These are phyloP conservation scores for Trichoderma erinaceum DNA, from an alignment of 495 filamentous ascomycete genomes.

Conservation along the genomic window DNA sequence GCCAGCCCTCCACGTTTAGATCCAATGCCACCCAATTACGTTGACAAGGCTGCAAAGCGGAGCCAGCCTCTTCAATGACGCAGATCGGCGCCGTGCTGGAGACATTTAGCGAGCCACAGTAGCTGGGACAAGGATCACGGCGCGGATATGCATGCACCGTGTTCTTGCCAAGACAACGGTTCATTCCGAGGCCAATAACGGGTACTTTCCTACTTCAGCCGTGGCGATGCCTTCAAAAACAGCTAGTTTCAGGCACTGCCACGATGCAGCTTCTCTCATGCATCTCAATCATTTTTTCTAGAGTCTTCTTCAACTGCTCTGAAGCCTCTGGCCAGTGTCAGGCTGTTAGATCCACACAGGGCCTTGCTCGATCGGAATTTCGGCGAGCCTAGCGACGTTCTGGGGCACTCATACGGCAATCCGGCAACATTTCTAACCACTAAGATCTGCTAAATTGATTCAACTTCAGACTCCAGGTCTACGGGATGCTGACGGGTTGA, in stretches of 20 bases:
- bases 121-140: no score
- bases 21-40: no score
- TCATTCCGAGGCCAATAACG: not conserved
- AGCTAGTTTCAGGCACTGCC: not conserved
- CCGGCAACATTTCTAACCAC: slow-evolving; percentile 7
- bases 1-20: no score
- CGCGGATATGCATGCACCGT: not conserved
- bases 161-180: not conserved
- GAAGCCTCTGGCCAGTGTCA: not conserved
- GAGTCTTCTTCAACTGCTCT: not conserved
- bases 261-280: not conserved
- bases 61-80: no score
- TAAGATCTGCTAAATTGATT: not conserved
- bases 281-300: not conserved
- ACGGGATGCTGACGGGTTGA: not conserved
- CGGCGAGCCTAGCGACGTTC: slow-evolving; percentile 5
- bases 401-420: not conserved
- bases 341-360: not conserved
- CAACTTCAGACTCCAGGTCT: not conserved
- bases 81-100: no score
- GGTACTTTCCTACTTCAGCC: not conserved
- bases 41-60: no score
- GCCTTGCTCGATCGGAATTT: not conserved
- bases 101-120: no score
- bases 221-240: not conserved